Base-by-base conservation (phyloP, 345 rosid species). In the Ricinus communis region DNA sequence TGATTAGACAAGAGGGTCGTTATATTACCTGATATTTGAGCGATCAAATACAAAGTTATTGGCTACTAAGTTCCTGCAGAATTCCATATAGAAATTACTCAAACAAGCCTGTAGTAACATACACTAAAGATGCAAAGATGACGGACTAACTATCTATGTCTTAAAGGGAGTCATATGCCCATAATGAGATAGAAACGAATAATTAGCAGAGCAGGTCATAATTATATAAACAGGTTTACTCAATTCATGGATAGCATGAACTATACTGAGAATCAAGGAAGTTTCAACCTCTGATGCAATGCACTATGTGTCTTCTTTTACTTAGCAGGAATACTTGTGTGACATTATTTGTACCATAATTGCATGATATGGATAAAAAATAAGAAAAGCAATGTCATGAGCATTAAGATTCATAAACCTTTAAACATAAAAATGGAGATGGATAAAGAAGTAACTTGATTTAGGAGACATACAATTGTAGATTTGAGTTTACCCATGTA, bases 21-120 rank as follows among this genome's bases (percentile, higher is more conserved):
- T 31, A 47, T 21, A 47, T 71, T 58, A 76, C 83, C 81, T 71
- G 55, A 13, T 71, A 55, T 76, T 73, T 50, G 73, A 58, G 65
- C 21, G 71, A 79, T 76, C 74, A 74, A 71, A 74, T 30, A 65
- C 53, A 64, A 79, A 82, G 77, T 71, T 71, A 73, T 82, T 82
- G 61, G 65, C 85, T 38, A 65, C 77, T 1, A 82, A 64, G 52
- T 79, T 82, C 79, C 85, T 82, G 33, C 68, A 74, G 21, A 60
- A 11, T 27, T 47, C 11, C 70, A 79, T 24, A 47, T 14, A 41
- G 38, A 9, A 27, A 40, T 38, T 18, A 41, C 38, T 59, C 15
- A n/a, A 18, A n/a, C 33, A 21, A 1, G 53, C 14, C 27, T 21
- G 24, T 54, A 9, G 58, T 24, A 64, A 15, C 5, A 46, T 9